Conservation (phyloP, 306 rosid species). For the Cicer cuneatum region DNA sequence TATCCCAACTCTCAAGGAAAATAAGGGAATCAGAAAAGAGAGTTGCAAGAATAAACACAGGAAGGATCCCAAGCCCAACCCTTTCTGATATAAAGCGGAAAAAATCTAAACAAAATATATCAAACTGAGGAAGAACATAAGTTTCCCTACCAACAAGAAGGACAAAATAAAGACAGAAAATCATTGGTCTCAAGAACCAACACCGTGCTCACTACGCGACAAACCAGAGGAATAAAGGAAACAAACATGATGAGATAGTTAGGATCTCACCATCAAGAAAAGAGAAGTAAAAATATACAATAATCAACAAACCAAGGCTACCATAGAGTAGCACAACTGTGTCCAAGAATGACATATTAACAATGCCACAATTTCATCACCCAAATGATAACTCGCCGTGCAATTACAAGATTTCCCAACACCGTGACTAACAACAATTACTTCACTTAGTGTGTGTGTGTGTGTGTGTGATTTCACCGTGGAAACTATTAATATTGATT, state of each 20-base stretch:
- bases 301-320: constrained; percentile 2
- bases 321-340: background rate
- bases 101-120: background rate
- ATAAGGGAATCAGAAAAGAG: background rate
- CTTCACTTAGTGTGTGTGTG: background rate
- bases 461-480: too few relatives aligned
- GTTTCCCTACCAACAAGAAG: constrained; percentile 3
- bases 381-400: background rate
- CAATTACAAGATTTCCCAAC: constrained; percentile 2
- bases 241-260: background rate
- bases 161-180: background rate
- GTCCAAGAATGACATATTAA: constrained; percentile 14
- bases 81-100: background rate
- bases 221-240: background rate
- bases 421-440: background rate
- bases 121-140: background rate
- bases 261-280: background rate
- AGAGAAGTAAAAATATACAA: background rate
- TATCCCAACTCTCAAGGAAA: background rate
- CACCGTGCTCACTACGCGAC: background rate
- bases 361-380: background rate
- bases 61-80: constrained; percentile 17
- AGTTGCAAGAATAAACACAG: background rate
- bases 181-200: background rate
- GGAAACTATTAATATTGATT: too few relatives aligned